Evolutionary conservation across 2,329 filamentous ascomycete species (phyloP).

Genomic region (Ascosphaera acerosa): DNA sequence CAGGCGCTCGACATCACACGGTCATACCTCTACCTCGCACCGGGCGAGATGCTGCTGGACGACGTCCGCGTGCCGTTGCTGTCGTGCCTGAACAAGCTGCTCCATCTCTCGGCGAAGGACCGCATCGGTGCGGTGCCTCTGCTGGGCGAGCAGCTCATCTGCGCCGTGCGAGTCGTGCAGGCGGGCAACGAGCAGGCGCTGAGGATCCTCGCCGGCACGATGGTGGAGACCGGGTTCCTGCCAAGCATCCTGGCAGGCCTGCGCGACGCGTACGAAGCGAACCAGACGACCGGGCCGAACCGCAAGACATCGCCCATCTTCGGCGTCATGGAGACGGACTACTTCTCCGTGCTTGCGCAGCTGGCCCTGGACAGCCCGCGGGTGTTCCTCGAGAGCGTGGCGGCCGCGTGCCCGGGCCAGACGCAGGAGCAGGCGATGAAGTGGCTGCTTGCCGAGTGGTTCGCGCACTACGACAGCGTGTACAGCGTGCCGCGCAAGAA

Average conservation of each 20-base stretch:
- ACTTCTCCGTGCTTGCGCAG: constrained; percentile 58
- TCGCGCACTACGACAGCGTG: constrained; percentile 23
- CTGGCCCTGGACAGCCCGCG: constrained; percentile 47
- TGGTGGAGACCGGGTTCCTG: constrained; percentile 38
- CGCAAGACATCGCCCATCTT: constrained; percentile 42
- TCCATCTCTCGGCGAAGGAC: constrained; percentile 15
- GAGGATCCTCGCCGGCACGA: constrained; percentile 36
- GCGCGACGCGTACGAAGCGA: constrained; percentile 42
- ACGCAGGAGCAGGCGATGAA: constrained; percentile 13
- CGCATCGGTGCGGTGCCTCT: constrained; percentile 18
- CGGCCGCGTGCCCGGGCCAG: constrained; percentile 11
- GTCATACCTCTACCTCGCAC: constrained; percentile 42
- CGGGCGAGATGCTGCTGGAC: constrained; percentile 19
- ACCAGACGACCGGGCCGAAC: constrained; percentile 62
- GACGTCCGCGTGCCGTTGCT: constrained; percentile 15
- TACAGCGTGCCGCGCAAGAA: constrained; percentile 23
- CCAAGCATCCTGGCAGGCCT: constrained; percentile 38
- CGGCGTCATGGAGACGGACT: constrained; percentile 56
- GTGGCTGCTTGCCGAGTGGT: constrained; percentile 25
- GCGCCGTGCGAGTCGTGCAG: constrained; percentile 35
- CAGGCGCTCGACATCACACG: constrained; percentile 39
- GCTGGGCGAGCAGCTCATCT: constrained; percentile 38
- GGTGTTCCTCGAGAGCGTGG: constrained; percentile 33
- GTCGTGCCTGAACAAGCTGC: constrained; percentile 16
- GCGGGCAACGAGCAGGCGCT: constrained; percentile 30